Conservation (phyloP, 192 early-diverging fungal species). For the Coemansia brasiliensis region DNA sequence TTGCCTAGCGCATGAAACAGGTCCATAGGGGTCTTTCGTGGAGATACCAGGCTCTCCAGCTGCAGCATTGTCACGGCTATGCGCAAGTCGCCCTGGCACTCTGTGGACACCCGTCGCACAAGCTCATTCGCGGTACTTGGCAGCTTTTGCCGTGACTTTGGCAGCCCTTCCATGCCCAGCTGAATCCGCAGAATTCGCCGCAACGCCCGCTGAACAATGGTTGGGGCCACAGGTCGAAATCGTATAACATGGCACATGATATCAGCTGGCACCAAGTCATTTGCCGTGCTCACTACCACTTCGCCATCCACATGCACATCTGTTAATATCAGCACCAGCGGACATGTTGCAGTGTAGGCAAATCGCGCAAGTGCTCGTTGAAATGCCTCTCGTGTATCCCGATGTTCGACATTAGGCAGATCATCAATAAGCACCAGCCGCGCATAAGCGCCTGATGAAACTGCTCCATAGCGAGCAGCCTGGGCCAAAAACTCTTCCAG, state of each 20-base stretch:
- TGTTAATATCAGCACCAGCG: slow-evolving; percentile 48
- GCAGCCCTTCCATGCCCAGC: not conserved
- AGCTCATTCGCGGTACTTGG: not conserved
- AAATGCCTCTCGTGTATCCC: slow-evolving; percentile 57
- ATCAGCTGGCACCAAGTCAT: slow-evolving; percentile 12
- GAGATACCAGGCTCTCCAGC: slow-evolving; percentile 11
- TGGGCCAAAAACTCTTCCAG: slow-evolving; percentile 59
- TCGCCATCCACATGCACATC: slow-evolving; percentile 41
- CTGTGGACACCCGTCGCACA: slow-evolving; percentile 15
- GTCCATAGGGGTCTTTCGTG: slow-evolving; percentile 43
- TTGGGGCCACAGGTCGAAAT: slow-evolving; percentile 66
- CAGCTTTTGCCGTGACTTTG: not conserved
- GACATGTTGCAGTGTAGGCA: slow-evolving; percentile 23
- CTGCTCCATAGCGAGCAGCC: slow-evolving; percentile 53
- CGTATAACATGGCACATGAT: slow-evolving; percentile 37
- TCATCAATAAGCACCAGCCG: slow-evolving; percentile 61
- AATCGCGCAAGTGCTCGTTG: slow-evolving; percentile 51
- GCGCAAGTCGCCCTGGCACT: slow-evolving; percentile 62
- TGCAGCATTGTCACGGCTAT: slow-evolving; percentile 62
- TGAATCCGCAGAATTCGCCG: slow-evolving; percentile 43
- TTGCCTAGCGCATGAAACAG: slow-evolving; percentile 68
- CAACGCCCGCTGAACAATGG: slow-evolving; percentile 62
- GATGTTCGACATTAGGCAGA: slow-evolving; percentile 57
- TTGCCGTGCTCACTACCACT: slow-evolving; percentile 27
- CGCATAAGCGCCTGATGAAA: slow-evolving; percentile 1